These are phyloP conservation scores for Pseudogymnoascus pannorum DNA, from an alignment of 2,329 filamentous ascomycete species.

Conservation along the genomic window DNA sequence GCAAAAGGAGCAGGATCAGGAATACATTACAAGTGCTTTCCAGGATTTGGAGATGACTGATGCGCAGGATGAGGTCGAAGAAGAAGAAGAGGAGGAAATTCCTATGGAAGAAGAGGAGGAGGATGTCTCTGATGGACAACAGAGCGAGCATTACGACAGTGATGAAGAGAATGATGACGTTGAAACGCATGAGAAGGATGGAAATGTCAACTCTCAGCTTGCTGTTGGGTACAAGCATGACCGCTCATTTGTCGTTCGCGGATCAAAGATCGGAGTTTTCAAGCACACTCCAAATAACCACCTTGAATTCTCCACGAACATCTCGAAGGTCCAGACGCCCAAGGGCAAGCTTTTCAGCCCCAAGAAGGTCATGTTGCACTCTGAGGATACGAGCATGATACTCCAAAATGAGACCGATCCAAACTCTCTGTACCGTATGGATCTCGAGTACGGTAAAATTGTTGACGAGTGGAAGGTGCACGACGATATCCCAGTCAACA, in stretches of 20 bases:
- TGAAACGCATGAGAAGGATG: constrained; percentile 59
- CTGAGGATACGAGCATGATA: constrained; percentile 30
- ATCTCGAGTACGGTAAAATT: constrained; percentile 94
- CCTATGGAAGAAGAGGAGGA: constrained; percentile 37
- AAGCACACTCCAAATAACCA: constrained; percentile 91
- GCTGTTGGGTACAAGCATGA: constrained; percentile 97
- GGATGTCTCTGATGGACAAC: constrained; percentile 54
- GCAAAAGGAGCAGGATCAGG: constrained; percentile 82
- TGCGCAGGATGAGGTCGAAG: constrained; percentile 45
- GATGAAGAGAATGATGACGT: constrained; percentile 77
- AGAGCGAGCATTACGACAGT: constrained; percentile 66
- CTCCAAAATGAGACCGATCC: constrained; percentile 52
- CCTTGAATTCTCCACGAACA: constrained; percentile 92
- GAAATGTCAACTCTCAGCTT: constrained; percentile 84
- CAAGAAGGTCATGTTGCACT: constrained; percentile 49
- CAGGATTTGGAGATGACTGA: constrained; percentile 92
- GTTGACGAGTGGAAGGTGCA: constrained; percentile 99
- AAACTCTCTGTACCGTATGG: constrained; percentile 93
- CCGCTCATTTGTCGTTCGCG: constrained; percentile 91
- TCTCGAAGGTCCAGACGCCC: constrained; percentile 89
- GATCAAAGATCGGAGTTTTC: constrained; percentile 98
- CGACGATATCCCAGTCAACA: constrained; percentile 87
- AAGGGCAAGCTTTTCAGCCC: constrained; percentile 83
- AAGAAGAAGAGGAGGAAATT: constrained; percentile 42
- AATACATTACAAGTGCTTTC: constrained; percentile 94